Evolutionary conservation across 371 early-diverging fungal genomes (phyloP).

Genomic region (Syncephalastrum racemosum): DNA sequence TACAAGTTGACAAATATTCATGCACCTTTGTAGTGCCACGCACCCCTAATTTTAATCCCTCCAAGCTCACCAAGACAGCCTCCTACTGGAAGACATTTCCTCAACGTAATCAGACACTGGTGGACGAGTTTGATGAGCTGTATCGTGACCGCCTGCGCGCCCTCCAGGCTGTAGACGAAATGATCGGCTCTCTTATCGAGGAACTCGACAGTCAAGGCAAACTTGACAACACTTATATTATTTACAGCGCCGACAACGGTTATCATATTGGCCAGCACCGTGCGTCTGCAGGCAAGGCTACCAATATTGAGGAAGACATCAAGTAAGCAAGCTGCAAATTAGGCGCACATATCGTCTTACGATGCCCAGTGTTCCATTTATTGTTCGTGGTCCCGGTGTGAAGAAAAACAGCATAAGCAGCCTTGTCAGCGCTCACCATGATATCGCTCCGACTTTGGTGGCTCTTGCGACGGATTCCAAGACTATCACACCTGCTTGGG

Average conservation of each 20-base stretch:
- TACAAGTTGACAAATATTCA: neutral
- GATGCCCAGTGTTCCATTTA: slow-evolving; percentile 50
- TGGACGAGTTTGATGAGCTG: slow-evolving; percentile 51
- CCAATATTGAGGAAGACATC: slow-evolving; percentile 64
- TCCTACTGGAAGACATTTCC: slow-evolving; percentile 53
- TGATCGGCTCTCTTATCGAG: slow-evolving; percentile 56
- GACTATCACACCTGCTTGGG: slow-evolving; percentile 33
- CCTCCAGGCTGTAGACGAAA: slow-evolving; percentile 66
- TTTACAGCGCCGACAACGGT: slow-evolving; percentile 71
- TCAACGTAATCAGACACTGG: slow-evolving; percentile 30
- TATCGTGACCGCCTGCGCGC: slow-evolving; percentile 60
- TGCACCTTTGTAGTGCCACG: slow-evolving; percentile 53
- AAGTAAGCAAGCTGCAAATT: slow-evolving; percentile 27
- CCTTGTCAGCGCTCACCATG: slow-evolving; percentile 56
- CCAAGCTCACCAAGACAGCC: slow-evolving; percentile 51
- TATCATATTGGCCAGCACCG: slow-evolving; percentile 69
- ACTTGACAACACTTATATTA: slow-evolving; percentile 63
- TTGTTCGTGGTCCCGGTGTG: slow-evolving; percentile 65
- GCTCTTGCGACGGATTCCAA: slow-evolving; percentile 49
- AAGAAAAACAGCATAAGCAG: slow-evolving; percentile 43
- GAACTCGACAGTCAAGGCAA: slow-evolving; percentile 53
- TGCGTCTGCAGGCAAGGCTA: slow-evolving; percentile 58
- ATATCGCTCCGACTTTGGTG: slow-evolving; percentile 61
- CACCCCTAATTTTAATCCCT: slow-evolving; percentile 60
- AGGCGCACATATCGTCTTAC: neutral